A percentile compares a stretch with the other conserved stretches of the same genome.
These are phyloP conservation scores for Fusarium tanahbumbuense DNA, from an alignment of 2,329 filamentous ascomycete genomes.

Conservation along the genomic window DNA sequence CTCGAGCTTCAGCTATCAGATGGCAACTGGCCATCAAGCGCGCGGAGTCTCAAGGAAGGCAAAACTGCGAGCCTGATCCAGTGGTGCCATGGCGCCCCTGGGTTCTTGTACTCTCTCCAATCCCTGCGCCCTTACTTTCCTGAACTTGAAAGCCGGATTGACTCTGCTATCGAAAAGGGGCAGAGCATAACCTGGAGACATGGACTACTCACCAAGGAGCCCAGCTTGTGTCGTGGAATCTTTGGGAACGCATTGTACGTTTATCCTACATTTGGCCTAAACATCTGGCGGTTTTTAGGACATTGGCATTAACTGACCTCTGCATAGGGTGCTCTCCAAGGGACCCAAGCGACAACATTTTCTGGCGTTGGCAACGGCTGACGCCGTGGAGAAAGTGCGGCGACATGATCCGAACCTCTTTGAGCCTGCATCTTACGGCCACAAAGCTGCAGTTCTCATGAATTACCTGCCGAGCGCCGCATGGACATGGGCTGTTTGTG, in stretches of 20 bases:
- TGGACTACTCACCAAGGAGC: conserved; percentile 71
- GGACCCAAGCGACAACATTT: conserved; percentile 63
- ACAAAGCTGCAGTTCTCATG: conserved; percentile 49
- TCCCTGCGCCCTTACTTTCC: conserved; percentile 68
- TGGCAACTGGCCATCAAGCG: conserved; percentile 72
- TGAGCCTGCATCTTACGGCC: conserved; percentile 53
- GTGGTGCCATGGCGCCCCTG: conserved; percentile 75
- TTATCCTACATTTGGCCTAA: conserved; percentile 48
- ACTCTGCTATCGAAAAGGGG: conserved; percentile 62
- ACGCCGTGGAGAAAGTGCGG: conserved; percentile 62
- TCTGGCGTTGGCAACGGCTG: conserved; percentile 66
- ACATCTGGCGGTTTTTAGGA: conserved; percentile 47
- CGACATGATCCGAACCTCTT: conserved; percentile 50
- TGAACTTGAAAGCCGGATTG: conserved; percentile 63
- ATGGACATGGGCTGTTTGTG: conserved; percentile 54
- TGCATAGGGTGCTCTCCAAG: conserved; percentile 47
- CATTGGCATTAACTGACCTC: conserved; percentile 39
- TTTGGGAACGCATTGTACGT: conserved; percentile 72
- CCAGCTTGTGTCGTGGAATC: conserved; percentile 74
- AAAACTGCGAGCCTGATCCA: conserved; percentile 65
- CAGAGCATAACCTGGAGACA: conserved; percentile 66
- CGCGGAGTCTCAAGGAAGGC: conserved; percentile 55
- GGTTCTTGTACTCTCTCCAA: conserved; percentile 68
- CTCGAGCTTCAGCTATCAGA: conserved; percentile 69
- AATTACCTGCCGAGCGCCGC: conserved; percentile 53